Base-by-base conservation (phyloP, 352 stramenopile genomes). In the Pythium phragmitis region DNA sequence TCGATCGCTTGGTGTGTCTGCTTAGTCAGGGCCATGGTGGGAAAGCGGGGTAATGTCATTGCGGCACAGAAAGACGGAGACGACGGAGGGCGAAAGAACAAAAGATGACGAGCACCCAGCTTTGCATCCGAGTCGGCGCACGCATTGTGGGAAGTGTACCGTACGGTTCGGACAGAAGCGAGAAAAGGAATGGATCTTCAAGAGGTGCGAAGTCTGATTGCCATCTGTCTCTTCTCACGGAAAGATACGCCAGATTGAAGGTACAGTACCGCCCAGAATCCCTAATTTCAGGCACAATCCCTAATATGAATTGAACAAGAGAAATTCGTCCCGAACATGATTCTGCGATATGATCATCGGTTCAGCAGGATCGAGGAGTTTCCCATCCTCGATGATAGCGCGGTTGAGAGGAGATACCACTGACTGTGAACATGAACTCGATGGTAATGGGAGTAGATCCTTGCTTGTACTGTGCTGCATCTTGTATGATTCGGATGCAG, bases 121-220 rank as follows among this genome's bases (percentile, higher is more conserved):
- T 30, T 5, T 30, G 26, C 26, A 2, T 30, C 26, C 3, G 1
- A 30, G 26, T 30, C 1, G 26, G 26, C 1, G 26, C 26, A 30
- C 26, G 26, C 34, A 39, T 39, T 39, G 14, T n/a, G 13, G 17
- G 13, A 19, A 21, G 6, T 8, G 16, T 46, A 37, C 19, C 0
- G 26, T 33, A 54, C 23, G 23, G 13, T 14, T 52, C 2, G 41
- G 19, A 52, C 34, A 19, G 54, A 60, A 51, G 30, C 30, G 16
- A 51, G 26, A 87, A 41, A 11, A 74, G 92, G 95, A 99, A 5
- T 47, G 52, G 50, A 43, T 46, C 50, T 46, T 49, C 37, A 41
- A 36, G 53, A 39, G 53, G 14, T 23, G 11, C 16, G 39, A n/a
- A 14, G 34, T 30, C 6, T 36, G 14, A n/a, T 50, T 19, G 16